These are phyloP conservation scores for Eimeria falciformis DNA, from an alignment of 169 alveolate genomes.

Conservation along the genomic window DNA sequence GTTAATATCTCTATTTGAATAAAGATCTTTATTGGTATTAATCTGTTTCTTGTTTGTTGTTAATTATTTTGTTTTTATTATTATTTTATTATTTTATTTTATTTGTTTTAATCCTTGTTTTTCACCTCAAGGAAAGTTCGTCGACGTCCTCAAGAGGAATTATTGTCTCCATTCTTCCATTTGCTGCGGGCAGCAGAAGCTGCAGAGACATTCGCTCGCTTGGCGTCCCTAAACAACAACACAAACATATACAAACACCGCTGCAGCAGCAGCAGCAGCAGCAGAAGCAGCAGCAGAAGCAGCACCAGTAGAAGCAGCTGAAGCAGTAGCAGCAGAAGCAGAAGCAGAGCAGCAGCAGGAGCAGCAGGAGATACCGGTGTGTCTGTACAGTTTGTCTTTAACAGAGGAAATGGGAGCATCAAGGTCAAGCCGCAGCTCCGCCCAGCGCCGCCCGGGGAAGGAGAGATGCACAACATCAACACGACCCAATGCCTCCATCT, in stretches of 20 bases:
- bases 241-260: neutral
- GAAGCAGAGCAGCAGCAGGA: neutral
- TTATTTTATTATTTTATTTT: too few relatives aligned
- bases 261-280: constrained; percentile 60
- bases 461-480: constrained; percentile 14
- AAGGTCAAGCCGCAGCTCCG: constrained; percentile 15
- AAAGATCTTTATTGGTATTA: too few relatives aligned
- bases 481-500: constrained; percentile 14
- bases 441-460: constrained; percentile 47
- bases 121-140: constrained; percentile 6
- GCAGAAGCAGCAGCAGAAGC: neutral
- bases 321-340: constrained; percentile 21
- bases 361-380: constrained; percentile 25
- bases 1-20: too few relatives aligned
- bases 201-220: constrained; percentile 18
- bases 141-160: constrained; percentile 1
- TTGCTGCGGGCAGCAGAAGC: constrained; percentile 37
- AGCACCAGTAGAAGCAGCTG: constrained; percentile 9
- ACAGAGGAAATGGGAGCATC: neutral
- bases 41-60: too few relatives aligned
- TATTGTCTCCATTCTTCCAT: neutral
- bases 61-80: too few relatives aligned
- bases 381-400: constrained; percentile 55
- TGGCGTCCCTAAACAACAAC: constrained; percentile 10
- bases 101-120: neutral